Evolutionary conservation across 805 yeast species (phyloP).

Genomic region (Wickerhamomyces sydowiorum): DNA sequence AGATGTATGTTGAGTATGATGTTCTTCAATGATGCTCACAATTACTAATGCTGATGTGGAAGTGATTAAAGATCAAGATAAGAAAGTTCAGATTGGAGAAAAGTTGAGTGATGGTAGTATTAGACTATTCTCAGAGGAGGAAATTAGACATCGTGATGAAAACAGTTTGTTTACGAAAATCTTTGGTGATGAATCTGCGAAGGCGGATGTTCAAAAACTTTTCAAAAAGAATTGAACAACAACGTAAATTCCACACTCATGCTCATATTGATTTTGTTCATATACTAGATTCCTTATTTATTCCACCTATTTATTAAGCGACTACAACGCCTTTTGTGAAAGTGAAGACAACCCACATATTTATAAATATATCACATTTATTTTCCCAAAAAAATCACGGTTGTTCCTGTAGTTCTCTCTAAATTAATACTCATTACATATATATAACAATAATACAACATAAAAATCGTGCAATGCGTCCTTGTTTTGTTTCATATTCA

Average conservation of each 20-base stretch:
- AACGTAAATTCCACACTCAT: background rate
- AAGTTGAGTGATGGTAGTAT: conserved; percentile 20
- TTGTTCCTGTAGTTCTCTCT: background rate
- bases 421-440: background rate
- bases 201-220: background rate
- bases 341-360: background rate
- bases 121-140: conserved; percentile 14
- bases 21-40: background rate
- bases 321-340: too few relatives aligned
- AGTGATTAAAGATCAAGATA: conserved; percentile 17
- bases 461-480: background rate
- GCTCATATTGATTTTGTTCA: too few relatives aligned
- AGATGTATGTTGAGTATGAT: too few relatives aligned
- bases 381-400: background rate
- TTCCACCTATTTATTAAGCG: background rate
- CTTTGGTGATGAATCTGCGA: conserved; percentile 14
- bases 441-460: too few relatives aligned
- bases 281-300: too few relatives aligned
- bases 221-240: background rate
- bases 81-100: conserved; percentile 19
- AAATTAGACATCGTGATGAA: conserved; percentile 17
- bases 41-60: background rate
- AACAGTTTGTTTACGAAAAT: conserved; percentile 12
- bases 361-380: background rate
- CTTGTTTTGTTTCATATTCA: too few relatives aligned